phyloP scores from a whole-genome alignment of 2,329 filamentous ascomycete species.

The Pseudopyrenochaeta lycopersici region DNA sequence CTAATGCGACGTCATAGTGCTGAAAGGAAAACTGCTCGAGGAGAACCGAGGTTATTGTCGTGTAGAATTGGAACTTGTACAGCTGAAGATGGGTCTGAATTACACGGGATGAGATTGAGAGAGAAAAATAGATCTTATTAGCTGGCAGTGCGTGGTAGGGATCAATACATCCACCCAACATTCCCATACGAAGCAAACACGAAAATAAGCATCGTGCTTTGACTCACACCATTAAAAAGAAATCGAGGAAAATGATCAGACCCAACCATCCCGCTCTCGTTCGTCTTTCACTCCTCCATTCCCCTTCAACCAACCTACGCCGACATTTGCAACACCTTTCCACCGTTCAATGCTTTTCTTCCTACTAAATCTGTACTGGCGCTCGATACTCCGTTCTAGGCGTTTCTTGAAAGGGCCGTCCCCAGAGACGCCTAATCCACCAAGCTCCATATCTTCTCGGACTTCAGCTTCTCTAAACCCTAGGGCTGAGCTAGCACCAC shows the following conservation, averaged over 20 bases:
- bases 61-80: too few species aligned
- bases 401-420: conserved; percentile 41
- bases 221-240: neutral
- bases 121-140: neutral
- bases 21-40: too few species aligned
- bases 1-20: too few species aligned
- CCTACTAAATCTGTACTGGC: conserved; percentile 44
- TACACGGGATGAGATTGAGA: too few species aligned
- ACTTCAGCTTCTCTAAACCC: conserved; percentile 51
- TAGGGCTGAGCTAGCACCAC: conserved; percentile 33
- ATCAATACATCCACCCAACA: neutral
- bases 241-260: conserved; percentile 18
- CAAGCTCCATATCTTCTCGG: conserved; percentile 47
- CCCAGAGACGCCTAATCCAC: conserved; percentile 30
- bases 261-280: conserved; percentile 36
- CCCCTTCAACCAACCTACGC: conserved; percentile 48
- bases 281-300: conserved; percentile 36
- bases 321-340: conserved; percentile 44
- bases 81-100: too few species aligned
- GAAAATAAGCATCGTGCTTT: neutral
- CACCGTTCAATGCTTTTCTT: conserved; percentile 45
- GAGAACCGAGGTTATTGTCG: too few species aligned
- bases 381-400: conserved; percentile 41
- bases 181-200: neutral
- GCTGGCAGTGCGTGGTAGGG: neutral